Conservation (phyloP, 2,329 filamentous ascomycete genomes). For the Aspergillus sp. region DNA sequence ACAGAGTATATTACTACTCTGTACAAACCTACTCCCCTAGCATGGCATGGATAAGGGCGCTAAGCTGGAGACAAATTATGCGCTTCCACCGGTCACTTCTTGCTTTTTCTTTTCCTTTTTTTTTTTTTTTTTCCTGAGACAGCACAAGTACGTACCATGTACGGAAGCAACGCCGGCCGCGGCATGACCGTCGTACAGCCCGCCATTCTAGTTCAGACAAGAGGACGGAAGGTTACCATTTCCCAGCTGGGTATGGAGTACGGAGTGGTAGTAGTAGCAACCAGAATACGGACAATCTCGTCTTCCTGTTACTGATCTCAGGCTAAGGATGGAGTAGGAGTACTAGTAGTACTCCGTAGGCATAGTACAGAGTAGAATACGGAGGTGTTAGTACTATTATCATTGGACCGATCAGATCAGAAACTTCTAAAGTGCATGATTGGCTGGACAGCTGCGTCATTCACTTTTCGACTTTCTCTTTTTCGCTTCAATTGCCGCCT, state of each 20-base stretch:
- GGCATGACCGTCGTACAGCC: not conserved
- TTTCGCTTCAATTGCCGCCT: not conserved
- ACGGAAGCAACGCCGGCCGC: too few relatives aligned
- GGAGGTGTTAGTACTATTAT: not conserved
- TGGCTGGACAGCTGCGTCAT: constrained; percentile 2
- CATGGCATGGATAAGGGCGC: constrained; percentile 1
- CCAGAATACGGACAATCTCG: too few relatives aligned
- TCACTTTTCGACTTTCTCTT: constrained; percentile 3
- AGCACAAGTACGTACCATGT: not conserved
- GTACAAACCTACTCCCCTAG: not conserved
- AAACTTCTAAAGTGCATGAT: constrained; percentile 6
- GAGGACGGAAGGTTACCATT: not conserved
- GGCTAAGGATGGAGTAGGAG: not conserved
- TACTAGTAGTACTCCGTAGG: too few relatives aligned
- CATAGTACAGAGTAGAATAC: not conserved
- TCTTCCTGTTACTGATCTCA: too few relatives aligned
- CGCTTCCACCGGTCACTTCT: not conserved
- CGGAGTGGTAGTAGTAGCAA: too few relatives aligned
- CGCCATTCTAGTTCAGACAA: not conserved
- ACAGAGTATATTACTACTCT: too few relatives aligned
- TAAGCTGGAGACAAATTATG: not conserved
- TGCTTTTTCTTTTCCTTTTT: not conserved
- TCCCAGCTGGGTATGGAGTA: not conserved
- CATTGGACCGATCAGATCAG: constrained; percentile 4
- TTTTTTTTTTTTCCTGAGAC: not conserved